phyloP scores from a whole-genome alignment of 2,329 filamentous ascomycete genomes.

The Sporothrix mexicana region DNA sequence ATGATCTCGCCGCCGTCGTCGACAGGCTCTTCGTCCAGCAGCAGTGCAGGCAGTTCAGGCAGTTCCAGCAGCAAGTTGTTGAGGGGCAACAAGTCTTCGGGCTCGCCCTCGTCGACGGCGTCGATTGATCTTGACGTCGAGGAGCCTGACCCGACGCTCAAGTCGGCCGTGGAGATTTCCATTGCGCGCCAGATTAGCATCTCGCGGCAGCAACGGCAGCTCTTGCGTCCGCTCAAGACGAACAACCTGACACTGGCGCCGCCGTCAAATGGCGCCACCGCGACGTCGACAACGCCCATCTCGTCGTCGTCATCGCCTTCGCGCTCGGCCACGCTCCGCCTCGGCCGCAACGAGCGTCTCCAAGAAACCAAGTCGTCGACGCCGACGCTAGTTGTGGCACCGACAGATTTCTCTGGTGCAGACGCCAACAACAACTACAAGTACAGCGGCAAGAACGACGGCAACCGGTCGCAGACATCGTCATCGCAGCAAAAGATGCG shows the following conservation, averaged over 20 bases:
- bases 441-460: not conserved
- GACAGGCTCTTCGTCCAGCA: constrained; percentile 12
- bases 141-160: constrained; percentile 52
- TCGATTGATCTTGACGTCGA: constrained; percentile 48
- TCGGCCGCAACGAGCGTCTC: constrained; percentile 46
- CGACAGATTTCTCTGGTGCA: constrained; percentile 34
- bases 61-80: constrained; percentile 31
- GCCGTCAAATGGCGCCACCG: constrained; percentile 15
- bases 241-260: constrained; percentile 38
- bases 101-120: constrained; percentile 43
- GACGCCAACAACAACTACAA: constrained; percentile 23
- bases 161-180: constrained; percentile 66
- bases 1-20: constrained; percentile 52
- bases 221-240: constrained; percentile 60
- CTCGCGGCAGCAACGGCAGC: constrained; percentile 64
- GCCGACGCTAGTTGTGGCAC: constrained; percentile 53
- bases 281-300: not conserved
- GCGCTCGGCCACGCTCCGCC: constrained; percentile 35
- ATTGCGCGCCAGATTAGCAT: constrained; percentile 73
- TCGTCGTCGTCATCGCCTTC: constrained; percentile 30
- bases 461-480: constrained; percentile 22
- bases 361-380: constrained; percentile 52
- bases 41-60: constrained; percentile 36
- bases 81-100: not conserved
- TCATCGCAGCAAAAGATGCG: constrained; percentile 13